A percentile compares a stretch with the other conserved stretches of the same genome.
Evolutionary conservation across 306 rosid genomes (phyloP).

Genomic region (Nissolia schottii): DNA sequence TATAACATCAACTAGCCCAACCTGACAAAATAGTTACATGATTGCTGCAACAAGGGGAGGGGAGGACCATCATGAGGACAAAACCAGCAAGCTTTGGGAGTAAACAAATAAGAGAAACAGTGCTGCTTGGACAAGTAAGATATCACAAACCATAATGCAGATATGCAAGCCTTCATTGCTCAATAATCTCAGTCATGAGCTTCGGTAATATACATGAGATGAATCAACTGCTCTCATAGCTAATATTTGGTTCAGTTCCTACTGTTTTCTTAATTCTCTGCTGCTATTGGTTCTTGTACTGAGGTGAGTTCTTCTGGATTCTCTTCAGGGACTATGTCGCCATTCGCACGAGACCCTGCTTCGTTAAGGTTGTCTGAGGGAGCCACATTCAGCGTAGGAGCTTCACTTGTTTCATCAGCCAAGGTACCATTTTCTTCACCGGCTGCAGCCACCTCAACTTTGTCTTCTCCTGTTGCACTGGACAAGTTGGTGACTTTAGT

Average conservation of each 20-base stretch:
- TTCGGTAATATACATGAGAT: slow-evolving; percentile 47
- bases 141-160: slow-evolving; percentile 55
- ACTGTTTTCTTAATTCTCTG: slow-evolving; percentile 38
- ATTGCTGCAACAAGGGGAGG: slow-evolving; percentile 49
- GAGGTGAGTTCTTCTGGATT: slow-evolving; percentile 36
- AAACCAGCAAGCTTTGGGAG: slow-evolving; percentile 54
- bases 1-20: slow-evolving; percentile 43
- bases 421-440: slow-evolving; percentile 26
- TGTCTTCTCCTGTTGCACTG: slow-evolving; percentile 37
- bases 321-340: slow-evolving; percentile 42
- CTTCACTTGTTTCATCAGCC: slow-evolving; percentile 25
- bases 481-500: slow-evolving; percentile 34
- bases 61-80: slow-evolving; percentile 45
- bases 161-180: slow-evolving; percentile 53
- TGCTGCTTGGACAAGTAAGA: slow-evolving; percentile 63
- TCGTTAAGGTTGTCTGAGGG: slow-evolving; percentile 31
- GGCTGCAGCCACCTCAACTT: slow-evolving; percentile 25
- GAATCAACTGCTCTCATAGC: slow-evolving; percentile 29
- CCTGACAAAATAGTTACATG: slow-evolving; percentile 62
- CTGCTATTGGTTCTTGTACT: slow-evolving; percentile 41
- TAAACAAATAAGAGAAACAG: slow-evolving; percentile 47
- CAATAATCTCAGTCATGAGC: slow-evolving; percentile 45
- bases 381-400: slow-evolving; percentile 31
- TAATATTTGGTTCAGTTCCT: slow-evolving; percentile 29
- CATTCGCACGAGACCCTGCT: slow-evolving; percentile 34